Evolutionary conservation across 2,329 filamentous ascomycete genomes (phyloP), one percentile per base, ranked within the genome.

Genomic region (Thelonectria discophora): DNA sequence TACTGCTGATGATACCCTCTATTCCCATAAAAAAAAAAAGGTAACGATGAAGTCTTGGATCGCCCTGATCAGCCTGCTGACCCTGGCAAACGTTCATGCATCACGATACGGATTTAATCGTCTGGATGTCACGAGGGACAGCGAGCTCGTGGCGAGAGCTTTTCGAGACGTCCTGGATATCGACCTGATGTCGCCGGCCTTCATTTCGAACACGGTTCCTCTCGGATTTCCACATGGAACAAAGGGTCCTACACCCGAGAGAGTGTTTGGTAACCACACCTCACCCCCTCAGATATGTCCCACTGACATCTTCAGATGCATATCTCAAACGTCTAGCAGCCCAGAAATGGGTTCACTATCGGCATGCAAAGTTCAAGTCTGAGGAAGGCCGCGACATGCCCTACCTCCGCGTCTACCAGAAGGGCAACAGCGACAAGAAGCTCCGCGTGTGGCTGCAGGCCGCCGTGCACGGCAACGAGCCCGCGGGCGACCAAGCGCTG

Each of bases 381-480:
- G 50, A 52, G 12, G 50, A 52, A 43, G 50, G 37, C n/a, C 50
- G 39, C n/a, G 37, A 21, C 8, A 27, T 70, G 11, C 68, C 68
- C 1, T 70, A 66, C 4, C 55, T 70, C 0, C 64, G 50, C 4
- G 57, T 70, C 1, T 66, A 55, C 1, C 46, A 50, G n/a, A 18
- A 30, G 8, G 11, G 17, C 8, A 24, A 43, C 6, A 20, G 42
- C 11, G 32, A 27, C 3, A 43, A 56, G 15, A 76, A 75, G 63
- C 59, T 76, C 5, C 68, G 74, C 12, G 65, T 76, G 13, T 76
- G 70, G 65, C 50, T 76, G 4, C 73, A 76, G 32, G 74, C 69
- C n/a, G 71, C 67, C 3, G 73, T 74, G 0, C 74, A 76, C 12
- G 74, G 74, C 18, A 76, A 76, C 7, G 74, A 76, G 18, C 74